These are phyloP conservation scores for Singerocomus rubriflavus DNA, from an alignment of 1,284 basidiomycete species.

Conservation along the genomic window DNA sequence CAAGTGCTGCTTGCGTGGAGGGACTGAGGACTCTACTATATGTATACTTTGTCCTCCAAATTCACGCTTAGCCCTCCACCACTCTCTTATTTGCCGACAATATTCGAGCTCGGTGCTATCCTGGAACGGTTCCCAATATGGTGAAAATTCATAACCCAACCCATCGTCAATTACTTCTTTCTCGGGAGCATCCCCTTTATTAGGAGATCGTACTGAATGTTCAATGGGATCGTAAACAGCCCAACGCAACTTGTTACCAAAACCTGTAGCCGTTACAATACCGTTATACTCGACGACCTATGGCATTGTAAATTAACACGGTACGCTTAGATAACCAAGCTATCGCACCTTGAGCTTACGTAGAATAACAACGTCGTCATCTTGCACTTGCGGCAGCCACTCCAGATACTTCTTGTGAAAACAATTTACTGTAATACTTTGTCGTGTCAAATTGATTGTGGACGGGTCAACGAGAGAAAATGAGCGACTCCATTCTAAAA, in stretches of 20 bases:
- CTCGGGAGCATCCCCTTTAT: slow-evolving; percentile 27
- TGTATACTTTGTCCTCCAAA: slow-evolving; percentile 6
- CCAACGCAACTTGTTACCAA: slow-evolving; percentile 37
- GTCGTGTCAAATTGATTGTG: slow-evolving; percentile 36
- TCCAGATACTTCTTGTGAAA: slow-evolving; percentile 47
- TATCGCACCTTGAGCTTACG: slow-evolving; percentile 30
- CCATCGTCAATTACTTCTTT: slow-evolving; percentile 25
- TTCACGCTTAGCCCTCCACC: slow-evolving; percentile 49
- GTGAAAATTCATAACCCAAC: slow-evolving; percentile 32
- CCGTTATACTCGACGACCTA: slow-evolving; percentile 36
- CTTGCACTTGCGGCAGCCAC: slow-evolving; percentile 47
- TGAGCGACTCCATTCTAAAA: slow-evolving; percentile 29
- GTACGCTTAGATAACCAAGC: not conserved
- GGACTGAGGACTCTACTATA: slow-evolving; percentile 13
- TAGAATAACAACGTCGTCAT: slow-evolving; percentile 35
- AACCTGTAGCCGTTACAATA: slow-evolving; percentile 38
- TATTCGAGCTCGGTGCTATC: slow-evolving; percentile 34
- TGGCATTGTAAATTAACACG: not conserved
- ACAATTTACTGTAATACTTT: slow-evolving; percentile 39
- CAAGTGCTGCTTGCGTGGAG: slow-evolving; percentile 39
- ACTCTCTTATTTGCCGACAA: slow-evolving; percentile 42
- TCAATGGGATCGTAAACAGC: slow-evolving; percentile 29
- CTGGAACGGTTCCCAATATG: slow-evolving; percentile 30
- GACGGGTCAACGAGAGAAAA: slow-evolving; percentile 31
- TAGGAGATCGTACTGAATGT: slow-evolving; percentile 17